Base-by-base conservation (phyloP, 805 yeast species). In the Saccharomycopsis schoenii region DNA sequence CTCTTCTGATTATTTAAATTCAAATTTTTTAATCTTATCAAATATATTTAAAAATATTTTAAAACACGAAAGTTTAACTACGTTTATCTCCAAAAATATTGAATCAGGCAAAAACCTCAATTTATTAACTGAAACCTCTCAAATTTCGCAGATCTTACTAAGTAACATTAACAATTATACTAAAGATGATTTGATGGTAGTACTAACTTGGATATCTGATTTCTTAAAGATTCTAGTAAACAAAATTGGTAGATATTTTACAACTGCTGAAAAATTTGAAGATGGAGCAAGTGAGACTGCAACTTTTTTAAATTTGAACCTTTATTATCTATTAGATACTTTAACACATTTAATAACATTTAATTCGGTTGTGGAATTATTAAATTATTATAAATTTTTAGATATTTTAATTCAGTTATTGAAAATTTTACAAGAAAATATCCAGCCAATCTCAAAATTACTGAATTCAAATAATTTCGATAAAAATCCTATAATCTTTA, bases 401-500 rank as follows among this genome's bases (percentile, higher is more conserved):
- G 67, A 69, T 0, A 65, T 67, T 2, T 60, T 82, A 2, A 67
- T 80, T 3, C 62, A 68, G 0, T 67, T 82, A 11, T 72, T 82
- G 40, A 65, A 75, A 15, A 66, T 69, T 0, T 69, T 80, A 4
- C 84, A 82, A 51, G 69, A 69, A 10, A 75, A 76, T 43, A 73
- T 80, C 1, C 69, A 69, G 61, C 64, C 66, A n/a, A 62, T 62
- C 6, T 43, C 61, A 9, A 64, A 62, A 41, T 41, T 62, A 10
- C 52, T 47, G 52, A 15, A 47, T 47, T 21, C 52, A 24, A 47
- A 47, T 19, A 24, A 17, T 47, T 10, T 11, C 15, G 14, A 56
- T 40, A 40, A 56, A 52, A 62, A 58, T 12, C 69, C 76, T 14
- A 69, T 74, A 24, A 66, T 71, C 55, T 85, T 86, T 63, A 94